phyloP scores from a whole-genome alignment of 306 rosid species.

The Sicyos edulis region DNA sequence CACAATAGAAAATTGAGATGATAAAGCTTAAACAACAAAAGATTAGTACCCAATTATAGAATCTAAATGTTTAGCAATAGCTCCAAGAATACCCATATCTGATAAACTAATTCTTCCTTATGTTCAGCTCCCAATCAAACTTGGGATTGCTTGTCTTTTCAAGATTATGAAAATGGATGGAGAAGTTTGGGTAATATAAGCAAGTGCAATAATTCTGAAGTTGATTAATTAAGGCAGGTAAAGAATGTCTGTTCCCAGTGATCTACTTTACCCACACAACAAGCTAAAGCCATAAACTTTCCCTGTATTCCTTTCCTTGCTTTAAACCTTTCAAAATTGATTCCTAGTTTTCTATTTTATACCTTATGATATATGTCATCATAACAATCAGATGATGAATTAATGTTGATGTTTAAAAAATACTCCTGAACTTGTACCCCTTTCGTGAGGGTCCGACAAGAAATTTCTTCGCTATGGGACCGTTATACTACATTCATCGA shows the following conservation, averaged over 20 bases:
- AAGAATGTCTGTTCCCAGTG: conserved; percentile 40
- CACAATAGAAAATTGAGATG: background rate
- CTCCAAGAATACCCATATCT: conserved; percentile 62
- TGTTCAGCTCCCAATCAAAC: background rate
- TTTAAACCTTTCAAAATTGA: background rate
- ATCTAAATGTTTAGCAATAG: conserved; percentile 65
- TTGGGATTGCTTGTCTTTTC: background rate
- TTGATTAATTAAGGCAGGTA: conserved; percentile 30
- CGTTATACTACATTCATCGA: too few species aligned
- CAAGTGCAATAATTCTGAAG: background rate
- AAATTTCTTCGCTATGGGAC: too few species aligned
- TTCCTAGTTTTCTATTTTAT: background rate
- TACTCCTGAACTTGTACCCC: too few species aligned
- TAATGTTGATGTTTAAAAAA: too few species aligned
- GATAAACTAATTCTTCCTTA: background rate
- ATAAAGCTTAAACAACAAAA: background rate
- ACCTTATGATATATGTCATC: background rate
- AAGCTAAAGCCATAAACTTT: conserved; percentile 29
- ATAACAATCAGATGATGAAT: too few species aligned
- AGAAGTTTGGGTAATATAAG: background rate
- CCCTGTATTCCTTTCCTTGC: background rate
- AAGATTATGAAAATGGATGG: background rate
- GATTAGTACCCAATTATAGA: conserved; percentile 52
- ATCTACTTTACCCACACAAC: conserved; percentile 46
- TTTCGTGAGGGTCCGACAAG: too few species aligned